A percentile compares a stretch with the other conserved stretches of the same genome.
These are phyloP conservation scores for Cucurbita pepo DNA, from an alignment of 306 rosid species.

Conservation along the genomic window DNA sequence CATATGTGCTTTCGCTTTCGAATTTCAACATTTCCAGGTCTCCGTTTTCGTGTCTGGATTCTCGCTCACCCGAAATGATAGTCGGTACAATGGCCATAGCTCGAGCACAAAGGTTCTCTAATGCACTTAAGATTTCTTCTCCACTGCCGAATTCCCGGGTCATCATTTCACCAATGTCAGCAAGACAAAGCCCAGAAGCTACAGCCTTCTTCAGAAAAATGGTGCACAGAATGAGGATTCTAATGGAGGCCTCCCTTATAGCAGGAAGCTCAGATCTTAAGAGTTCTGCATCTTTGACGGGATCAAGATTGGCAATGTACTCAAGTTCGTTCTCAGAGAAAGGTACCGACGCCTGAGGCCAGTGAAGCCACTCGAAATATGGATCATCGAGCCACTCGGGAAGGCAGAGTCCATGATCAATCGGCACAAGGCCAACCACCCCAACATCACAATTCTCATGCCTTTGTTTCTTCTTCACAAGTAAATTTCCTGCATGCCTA, in stretches of 20 bases:
- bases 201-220: conserved; percentile 58
- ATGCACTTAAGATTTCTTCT: conserved; percentile 29
- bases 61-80: neutral
- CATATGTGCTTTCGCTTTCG: conserved; percentile 7
- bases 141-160: conserved; percentile 40
- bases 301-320: conserved; percentile 62
- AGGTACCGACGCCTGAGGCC: conserved; percentile 83
- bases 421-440: conserved; percentile 59
- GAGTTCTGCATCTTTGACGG: conserved; percentile 59
- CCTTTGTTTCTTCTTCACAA: conserved; percentile 45
- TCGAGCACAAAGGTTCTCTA: conserved; percentile 45
- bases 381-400: conserved; percentile 97
- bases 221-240: conserved; percentile 74
- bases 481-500: conserved; percentile 87
- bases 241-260: conserved; percentile 49
- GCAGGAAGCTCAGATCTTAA: conserved; percentile 44
- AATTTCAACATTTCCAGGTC: conserved; percentile 13
- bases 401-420: conserved; percentile 88
- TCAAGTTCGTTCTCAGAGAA: conserved; percentile 59
- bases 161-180: conserved; percentile 76
- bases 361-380: conserved; percentile 91
- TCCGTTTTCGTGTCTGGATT: conserved; percentile 5
- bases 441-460: conserved; percentile 9
- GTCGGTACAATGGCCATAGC: conserved; percentile 31
- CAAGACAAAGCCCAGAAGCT: conserved; percentile 51